phyloP scores from a whole-genome alignment of 352 stramenopile species.

The Pythium phragmitis region DNA sequence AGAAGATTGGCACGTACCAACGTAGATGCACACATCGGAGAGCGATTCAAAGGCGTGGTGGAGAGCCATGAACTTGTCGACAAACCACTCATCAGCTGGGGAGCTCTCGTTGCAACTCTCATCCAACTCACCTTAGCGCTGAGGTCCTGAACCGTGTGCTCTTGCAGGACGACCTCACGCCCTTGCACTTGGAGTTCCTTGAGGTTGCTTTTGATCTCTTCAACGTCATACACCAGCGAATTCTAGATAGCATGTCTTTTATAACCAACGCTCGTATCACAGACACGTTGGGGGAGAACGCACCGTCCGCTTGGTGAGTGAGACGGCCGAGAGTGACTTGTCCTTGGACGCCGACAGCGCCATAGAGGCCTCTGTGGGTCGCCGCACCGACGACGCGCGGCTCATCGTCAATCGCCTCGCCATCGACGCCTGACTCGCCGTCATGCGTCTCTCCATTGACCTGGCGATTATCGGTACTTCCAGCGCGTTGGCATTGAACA shows the following conservation, averaged over 20 bases:
- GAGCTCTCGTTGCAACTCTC: not conserved
- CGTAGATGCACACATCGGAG: slow-evolving; percentile 55
- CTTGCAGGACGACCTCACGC: slow-evolving; percentile 44
- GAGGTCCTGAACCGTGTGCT: slow-evolving; percentile 47
- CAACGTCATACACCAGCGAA: slow-evolving; percentile 44
- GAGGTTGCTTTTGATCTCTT: slow-evolving; percentile 58
- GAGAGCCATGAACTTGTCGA: slow-evolving; percentile 38
- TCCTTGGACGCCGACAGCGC: slow-evolving; percentile 39
- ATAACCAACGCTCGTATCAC: too few species aligned
- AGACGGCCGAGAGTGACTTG: slow-evolving; percentile 55
- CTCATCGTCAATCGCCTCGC: not conserved
- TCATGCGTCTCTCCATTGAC: slow-evolving; percentile 17
- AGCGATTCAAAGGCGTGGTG: slow-evolving; percentile 58
- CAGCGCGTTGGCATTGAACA: too few species aligned
- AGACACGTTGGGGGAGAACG: not conserved
- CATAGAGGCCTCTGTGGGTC: slow-evolving; percentile 50
- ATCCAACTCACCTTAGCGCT: slow-evolving; percentile 28
- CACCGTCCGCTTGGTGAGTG: slow-evolving; percentile 62
- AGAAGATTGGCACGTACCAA: slow-evolving; percentile 4
- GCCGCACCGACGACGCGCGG: slow-evolving; percentile 23
- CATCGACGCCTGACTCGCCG: not conserved
- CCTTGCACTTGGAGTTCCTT: slow-evolving; percentile 38
- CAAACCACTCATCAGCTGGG: not conserved
- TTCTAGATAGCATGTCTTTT: slow-evolving; percentile 27
- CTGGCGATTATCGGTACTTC: too few species aligned